These are phyloP conservation scores for Trichoderma sp. DNA, from an alignment of 2,329 filamentous ascomycete species.

Conservation along the genomic window DNA sequence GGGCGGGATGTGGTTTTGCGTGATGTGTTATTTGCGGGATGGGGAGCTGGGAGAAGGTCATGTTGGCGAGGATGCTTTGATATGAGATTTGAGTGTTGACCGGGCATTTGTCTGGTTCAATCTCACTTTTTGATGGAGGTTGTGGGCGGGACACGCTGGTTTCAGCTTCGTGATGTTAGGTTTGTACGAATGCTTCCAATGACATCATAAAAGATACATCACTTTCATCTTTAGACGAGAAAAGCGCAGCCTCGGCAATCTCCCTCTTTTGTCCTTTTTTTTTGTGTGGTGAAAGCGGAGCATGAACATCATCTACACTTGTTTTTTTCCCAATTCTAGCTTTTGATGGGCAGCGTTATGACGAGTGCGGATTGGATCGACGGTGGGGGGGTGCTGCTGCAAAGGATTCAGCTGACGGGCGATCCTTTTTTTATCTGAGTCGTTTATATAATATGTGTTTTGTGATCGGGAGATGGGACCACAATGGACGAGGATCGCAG, in stretches of 20 bases:
- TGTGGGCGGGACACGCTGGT: background rate
- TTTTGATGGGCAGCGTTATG: background rate
- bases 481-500: background rate
- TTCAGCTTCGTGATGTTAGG: background rate
- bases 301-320: background rate
- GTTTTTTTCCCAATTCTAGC: background rate
- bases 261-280: background rate
- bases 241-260: background rate
- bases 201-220: background rate
- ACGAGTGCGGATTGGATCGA: background rate
- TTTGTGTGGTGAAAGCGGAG: background rate
- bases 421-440: background rate
- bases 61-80: background rate
- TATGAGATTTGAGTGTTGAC: background rate
- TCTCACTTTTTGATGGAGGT: background rate
- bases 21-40: no score
- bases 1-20: no score
- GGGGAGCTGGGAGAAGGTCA: background rate
- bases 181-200: background rate
- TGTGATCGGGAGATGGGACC: background rate
- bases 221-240: background rate
- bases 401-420: background rate
- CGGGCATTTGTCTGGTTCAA: background rate
- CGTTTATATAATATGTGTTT: background rate
- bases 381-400: background rate